phyloP scores from a whole-genome alignment of 192 early-diverging fungal genomes.

The Pecoramyces ruminantium region DNA sequence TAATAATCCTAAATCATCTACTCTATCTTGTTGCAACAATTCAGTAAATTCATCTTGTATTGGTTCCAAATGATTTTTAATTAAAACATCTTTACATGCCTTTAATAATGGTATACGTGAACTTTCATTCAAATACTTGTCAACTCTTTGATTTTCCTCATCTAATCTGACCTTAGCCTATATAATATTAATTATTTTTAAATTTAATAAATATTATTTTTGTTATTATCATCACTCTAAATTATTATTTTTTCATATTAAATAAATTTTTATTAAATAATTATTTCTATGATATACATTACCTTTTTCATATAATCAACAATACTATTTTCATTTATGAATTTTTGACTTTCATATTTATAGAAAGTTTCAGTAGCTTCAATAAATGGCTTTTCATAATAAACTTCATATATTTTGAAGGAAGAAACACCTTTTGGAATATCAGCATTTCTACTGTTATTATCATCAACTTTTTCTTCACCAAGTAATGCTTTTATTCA shows the following conservation, averaged over 20 bases:
- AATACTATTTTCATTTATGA: constrained; percentile 75
- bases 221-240: not conserved
- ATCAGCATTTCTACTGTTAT: not conserved
- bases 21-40: constrained; percentile 70
- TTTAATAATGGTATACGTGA: constrained; percentile 59
- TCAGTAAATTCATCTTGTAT: constrained; percentile 83
- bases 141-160: constrained; percentile 75
- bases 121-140: constrained; percentile 67
- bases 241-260: not conserved
- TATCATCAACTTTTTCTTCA: not conserved
- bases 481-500: not conserved
- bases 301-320: constrained; percentile 94
- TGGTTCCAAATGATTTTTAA: constrained; percentile 60
- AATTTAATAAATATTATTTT: not conserved
- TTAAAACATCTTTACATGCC: constrained; percentile 71
- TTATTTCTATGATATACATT: not conserved
- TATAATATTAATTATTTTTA: not conserved
- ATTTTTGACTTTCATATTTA: constrained; percentile 71
- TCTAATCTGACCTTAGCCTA: constrained; percentile 54
- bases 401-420: constrained; percentile 56
- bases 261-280: too few relatives aligned
- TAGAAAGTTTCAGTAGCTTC: constrained; percentile 72
- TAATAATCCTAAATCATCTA: constrained; percentile 78
- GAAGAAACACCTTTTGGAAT: not conserved
- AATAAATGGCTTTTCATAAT: constrained; percentile 73